Evolutionary conservation across 495 filamentous ascomycete genomes (phyloP), one percentile per base, ranked within the genome.

Genomic region (Cryomyces antarcticus): DNA sequence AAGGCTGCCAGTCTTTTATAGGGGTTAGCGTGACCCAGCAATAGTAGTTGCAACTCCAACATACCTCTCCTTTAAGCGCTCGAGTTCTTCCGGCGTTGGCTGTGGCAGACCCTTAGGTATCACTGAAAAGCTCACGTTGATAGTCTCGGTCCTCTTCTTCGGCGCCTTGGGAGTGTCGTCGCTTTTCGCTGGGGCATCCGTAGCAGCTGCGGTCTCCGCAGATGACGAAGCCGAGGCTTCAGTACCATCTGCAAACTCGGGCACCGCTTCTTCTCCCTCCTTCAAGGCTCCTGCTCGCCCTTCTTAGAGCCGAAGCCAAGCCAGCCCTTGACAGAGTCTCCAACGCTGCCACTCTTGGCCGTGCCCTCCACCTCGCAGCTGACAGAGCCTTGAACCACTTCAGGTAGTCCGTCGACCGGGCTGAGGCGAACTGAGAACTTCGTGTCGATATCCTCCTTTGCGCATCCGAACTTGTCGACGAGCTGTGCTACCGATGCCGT

Each of bases 271-370:
- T 43, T 64, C 61, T 37, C 72, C 74, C 30, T 76, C 77, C 43
- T 67, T 63, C 13, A 93, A 60, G 17, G 73, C 51, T 80, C 74
- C 60, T 95, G 87, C 13, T 70, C 73, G 45, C 72, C 75, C 50
- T 93, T 87, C 64, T 88, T 82, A 46, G 75, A 75, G 6, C 89
- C 89, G 52, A 95, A 81, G 11, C 92, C 92, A 53, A 97, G 88
- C 46, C 93, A 74, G 43, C 79, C 84, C 66, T 99, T 99, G 55
- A 96, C 80, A 35, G 82, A 82, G 50, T 94, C 92, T 33, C 87
- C 75, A 30, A 96, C 69, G 40, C 81, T 76, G 24, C 75, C 80
- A 54, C 81, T 80, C 63, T 83, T 87, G 44, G 78, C 75, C 7
- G 60, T 48, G 5, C 64, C 69, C 33, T 77, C 72, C 34, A 80